Base-by-base conservation (phyloP, 176 grass and related monocot genomes). In the Cymbopogon citratus region DNA sequence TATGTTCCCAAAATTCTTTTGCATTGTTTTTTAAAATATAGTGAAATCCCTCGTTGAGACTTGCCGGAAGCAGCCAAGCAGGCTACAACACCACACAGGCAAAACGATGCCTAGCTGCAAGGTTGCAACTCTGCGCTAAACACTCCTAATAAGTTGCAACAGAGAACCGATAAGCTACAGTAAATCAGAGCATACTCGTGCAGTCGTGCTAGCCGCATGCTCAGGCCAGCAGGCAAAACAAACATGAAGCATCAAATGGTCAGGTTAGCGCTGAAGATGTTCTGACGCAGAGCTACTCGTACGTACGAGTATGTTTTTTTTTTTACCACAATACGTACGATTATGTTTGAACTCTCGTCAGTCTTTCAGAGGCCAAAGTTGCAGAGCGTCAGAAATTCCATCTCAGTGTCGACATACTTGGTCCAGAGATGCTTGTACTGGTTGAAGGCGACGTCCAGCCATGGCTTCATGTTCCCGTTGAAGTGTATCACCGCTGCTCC, bases 371-470 rank as follows among this genome's bases (percentile, higher is more conserved):
- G 84, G 23, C 95, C 92, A 39, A 98, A 93, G 73, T 98, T 98
- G 82, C 92, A 98, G n/a, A 95, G 85, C 46, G 87, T 94, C n/a
- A 98, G 86, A 69, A 98, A 98, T 67, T 95, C 88, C 92, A 95
- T 98, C 43, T 98, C 95, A 51, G 92, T 92, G 75, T 98, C 95
- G 9, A 98, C 92, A 75, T 95, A 86, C 68, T 98, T 94, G 18
- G 92, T 91, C 95, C 95, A 98, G 13, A 98, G 90, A 46, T 93
- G 82, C 85, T 95, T 98, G 84, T 95, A 95, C 77, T 98, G 95
- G 85, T 93, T 98, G 81, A 98, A 84, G 1, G 92, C 95, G 18
- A 98, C 92, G 90, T 98, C 95, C 16, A 98, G 90, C 95, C 95
- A 98, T 3, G 95, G 95, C 87, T 98, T 98, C 87, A 98, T 89